Conservation (phyloP, 129 eudicot species). For the Calendula officinalis region DNA sequence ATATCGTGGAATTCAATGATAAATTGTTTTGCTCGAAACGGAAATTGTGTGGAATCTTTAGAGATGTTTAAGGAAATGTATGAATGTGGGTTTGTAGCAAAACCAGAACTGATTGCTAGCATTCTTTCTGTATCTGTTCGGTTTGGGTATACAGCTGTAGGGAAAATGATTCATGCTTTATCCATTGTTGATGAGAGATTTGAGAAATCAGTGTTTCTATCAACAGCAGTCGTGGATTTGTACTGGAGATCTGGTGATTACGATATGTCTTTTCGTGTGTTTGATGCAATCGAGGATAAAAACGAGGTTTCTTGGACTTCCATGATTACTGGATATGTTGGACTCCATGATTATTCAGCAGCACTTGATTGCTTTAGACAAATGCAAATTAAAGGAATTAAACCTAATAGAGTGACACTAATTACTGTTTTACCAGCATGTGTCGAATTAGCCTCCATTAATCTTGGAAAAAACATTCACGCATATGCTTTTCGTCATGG, state of each 20-base stretch:
- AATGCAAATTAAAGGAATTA: slow-evolving; percentile 52
- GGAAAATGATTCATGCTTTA: slow-evolving; percentile 56
- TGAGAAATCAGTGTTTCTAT: slow-evolving; percentile 40
- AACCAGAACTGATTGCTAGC: slow-evolving; percentile 62
- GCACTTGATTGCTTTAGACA: slow-evolving; percentile 44
- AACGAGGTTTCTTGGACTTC: slow-evolving; percentile 81
- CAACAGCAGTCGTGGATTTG: slow-evolving; percentile 54
- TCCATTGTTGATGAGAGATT: slow-evolving; percentile 42
- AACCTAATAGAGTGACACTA: slow-evolving; percentile 57
- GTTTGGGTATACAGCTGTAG: slow-evolving; percentile 30
- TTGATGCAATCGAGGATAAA: slow-evolving; percentile 42
- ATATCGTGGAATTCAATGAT: slow-evolving; percentile 62
- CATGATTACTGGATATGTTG: slow-evolving; percentile 57
- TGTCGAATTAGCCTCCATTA: slow-evolving; percentile 25
- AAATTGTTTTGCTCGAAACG: slow-evolving; percentile 44
- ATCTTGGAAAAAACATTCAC: slow-evolving; percentile 57
- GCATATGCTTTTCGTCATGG: slow-evolving; percentile 60
- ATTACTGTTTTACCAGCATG: slow-evolving; percentile 51
- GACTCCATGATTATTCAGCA: slow-evolving; percentile 28
- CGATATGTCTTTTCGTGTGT: slow-evolving; percentile 42
- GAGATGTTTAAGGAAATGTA: slow-evolving; percentile 49
- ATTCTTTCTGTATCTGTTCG: slow-evolving; percentile 40
- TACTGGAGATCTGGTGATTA: slow-evolving; percentile 48
- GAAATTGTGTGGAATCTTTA: slow-evolving; percentile 37
- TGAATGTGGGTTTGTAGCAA: slow-evolving; percentile 45